Evolutionary conservation across 345 rosid species (phyloP), one percentile per base, ranked within the genome.

Genomic region (Hypericum androsaemum): DNA sequence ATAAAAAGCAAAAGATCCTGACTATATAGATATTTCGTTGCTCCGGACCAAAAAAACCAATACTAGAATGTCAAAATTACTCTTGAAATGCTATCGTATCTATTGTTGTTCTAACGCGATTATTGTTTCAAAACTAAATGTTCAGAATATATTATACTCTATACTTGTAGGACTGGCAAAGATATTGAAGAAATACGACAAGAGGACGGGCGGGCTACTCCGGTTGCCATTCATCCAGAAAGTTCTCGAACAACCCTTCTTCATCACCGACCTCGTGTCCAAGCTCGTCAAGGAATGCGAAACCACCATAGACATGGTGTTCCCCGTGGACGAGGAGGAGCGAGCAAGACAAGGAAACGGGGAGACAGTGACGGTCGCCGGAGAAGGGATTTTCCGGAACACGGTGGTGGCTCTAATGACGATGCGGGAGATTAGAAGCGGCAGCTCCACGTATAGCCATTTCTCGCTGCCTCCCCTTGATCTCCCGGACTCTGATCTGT

Each of bases 161-260:
- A 37, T 10, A n/a, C 3, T 32, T 66, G 65, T 41, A 86, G 96
- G 96, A 22, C 53, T 86, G 53, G 82, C 83, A 0, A 89, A 89
- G 83, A 89, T 89, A 37, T 12, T 86, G 76, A 89, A 89, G 80
- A 89, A 89, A 61, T 89, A 84, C 42, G 97, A 89, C 69, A 89
- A 86, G 78, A 64, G 74, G 70, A 89, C 77, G 0, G 74, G 94
- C 6, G 74, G 81, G 0, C 45, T 73, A 37, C 37, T 89, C 56
- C 68, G 95, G 41, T 64, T 75, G 53, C 71, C 81, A 6, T 86
- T 77, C 64, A 86, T 89, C 1, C 84, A 84, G 41, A 80, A 73
- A 42, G 96, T 86, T 59, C 22, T 82, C 52, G 60, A 57, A 50
- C 88, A 89, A 10, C 94, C 96, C 0, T 86, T 86, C 61, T 86